Percentiles rank a stretch among this genome's conserved stretches.
phyloP scores from a whole-genome alignment of 257 asterid species.

The Prunella vulgaris region DNA sequence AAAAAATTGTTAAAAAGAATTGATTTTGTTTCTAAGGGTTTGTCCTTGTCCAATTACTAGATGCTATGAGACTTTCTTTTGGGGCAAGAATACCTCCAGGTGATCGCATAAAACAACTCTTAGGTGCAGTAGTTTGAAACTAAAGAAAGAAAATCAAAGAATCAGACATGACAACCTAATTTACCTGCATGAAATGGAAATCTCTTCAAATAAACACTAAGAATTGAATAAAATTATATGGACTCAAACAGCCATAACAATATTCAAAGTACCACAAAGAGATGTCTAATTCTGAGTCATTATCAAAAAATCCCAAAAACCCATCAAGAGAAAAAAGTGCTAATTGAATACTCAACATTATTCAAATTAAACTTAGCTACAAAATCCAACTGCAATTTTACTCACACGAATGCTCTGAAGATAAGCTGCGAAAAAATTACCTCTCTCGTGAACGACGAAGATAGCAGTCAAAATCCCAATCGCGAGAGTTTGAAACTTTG shows the following conservation, averaged over 20 bases:
- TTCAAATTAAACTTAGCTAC: conserved; percentile 76
- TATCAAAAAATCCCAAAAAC: conserved; percentile 87
- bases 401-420: conserved; percentile 95
- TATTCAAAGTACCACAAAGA: neutral
- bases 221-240: neutral
- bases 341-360: conserved; percentile 85
- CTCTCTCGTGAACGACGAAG: too few species aligned
- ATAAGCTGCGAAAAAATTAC: conserved; percentile 88
- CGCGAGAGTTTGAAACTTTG: too few species aligned
- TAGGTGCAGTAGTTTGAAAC: conserved; percentile 96
- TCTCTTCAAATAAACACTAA: conserved; percentile 3
- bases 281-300: neutral
- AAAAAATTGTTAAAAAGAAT: neutral
- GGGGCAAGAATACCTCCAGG: conserved; percentile 94
- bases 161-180: neutral
- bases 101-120: conserved; percentile 94
- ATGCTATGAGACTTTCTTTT: conserved; percentile 71
- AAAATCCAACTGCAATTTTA: conserved; percentile 88
- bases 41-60: conserved; percentile 45
- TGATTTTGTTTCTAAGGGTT: neutral
- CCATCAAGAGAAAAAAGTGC: conserved; percentile 97
- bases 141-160: conserved; percentile 25
- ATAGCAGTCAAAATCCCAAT: too few species aligned
- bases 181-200: neutral
- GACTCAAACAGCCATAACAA: neutral